Conservation (phyloP, 164 flowering plant genomes). For the Cinnamomum chago region DNA sequence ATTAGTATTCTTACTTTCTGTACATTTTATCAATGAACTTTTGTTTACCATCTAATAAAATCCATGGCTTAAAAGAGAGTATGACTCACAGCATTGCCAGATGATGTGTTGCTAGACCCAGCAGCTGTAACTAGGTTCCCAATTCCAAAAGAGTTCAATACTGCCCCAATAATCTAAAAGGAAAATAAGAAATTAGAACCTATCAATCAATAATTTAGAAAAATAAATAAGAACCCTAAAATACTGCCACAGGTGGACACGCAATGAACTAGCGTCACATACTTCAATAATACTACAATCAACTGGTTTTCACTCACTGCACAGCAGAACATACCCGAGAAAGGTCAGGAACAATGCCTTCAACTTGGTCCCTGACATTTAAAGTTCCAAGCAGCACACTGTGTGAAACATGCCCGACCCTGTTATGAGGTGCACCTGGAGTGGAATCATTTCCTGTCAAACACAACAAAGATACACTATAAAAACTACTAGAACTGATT, state of each 20-base stretch:
- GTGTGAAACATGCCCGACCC: constrained; percentile 80
- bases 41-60: not conserved
- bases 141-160: constrained; percentile 76
- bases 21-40: too few species aligned
- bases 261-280: too few species aligned
- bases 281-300: not conserved
- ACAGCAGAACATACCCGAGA: constrained; percentile 45
- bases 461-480: not conserved
- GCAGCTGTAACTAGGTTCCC: constrained; percentile 41
- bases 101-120: constrained; percentile 29
- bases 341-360: constrained; percentile 64
- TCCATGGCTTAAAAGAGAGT: not conserved
- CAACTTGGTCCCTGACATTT: constrained; percentile 83
- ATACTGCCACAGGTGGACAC: not conserved
- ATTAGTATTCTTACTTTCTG: too few species aligned
- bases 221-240: not conserved
- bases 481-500: not conserved
- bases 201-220: not conserved
- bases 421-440: constrained; percentile 53
- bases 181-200: constrained; percentile 4
- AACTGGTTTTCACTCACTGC: not conserved
- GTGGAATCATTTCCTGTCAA: constrained; percentile 54
- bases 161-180: constrained; percentile 83
- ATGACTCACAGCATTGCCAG: constrained; percentile 42
- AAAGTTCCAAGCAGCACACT: constrained; percentile 89